A percentile compares a stretch with the other conserved stretches of the same genome.
Evolutionary conservation across 1,284 basidiomycete species (phyloP).

Genomic region (Megacollybia platyphylla): DNA sequence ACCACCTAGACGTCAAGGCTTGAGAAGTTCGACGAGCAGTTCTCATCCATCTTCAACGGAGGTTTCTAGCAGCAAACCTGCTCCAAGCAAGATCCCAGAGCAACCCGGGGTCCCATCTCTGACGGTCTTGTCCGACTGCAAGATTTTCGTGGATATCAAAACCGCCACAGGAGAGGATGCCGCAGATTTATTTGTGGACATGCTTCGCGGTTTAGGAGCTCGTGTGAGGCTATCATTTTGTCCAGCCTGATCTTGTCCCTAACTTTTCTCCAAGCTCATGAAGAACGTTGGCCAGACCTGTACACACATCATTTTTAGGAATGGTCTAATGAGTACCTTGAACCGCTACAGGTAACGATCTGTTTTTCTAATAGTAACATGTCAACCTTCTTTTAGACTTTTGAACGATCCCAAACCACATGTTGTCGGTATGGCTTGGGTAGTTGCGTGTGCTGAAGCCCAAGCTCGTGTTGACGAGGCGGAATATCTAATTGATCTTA

Average conservation of each 20-base stretch:
- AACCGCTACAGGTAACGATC: conserved; percentile 52
- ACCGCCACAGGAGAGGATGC: conserved; percentile 83
- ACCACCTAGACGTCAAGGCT: conserved; percentile 22
- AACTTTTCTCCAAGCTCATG: conserved; percentile 30
- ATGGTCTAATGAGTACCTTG: conserved; percentile 69
- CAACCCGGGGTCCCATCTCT: conserved; percentile 15
- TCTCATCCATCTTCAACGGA: conserved; percentile 17
- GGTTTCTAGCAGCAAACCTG: background rate
- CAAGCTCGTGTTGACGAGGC: conserved; percentile 53
- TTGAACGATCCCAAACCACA: conserved; percentile 58
- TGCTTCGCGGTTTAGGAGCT: conserved; percentile 74
- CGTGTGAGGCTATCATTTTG: conserved; percentile 42
- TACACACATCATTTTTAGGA: conserved; percentile 88
- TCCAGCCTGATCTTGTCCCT: background rate
- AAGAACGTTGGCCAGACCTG: conserved; percentile 60
- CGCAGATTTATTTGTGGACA: conserved; percentile 73
- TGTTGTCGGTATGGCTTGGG: conserved; percentile 87
- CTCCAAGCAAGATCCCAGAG: background rate
- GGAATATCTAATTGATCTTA: conserved; percentile 57
- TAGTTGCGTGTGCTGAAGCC: conserved; percentile 75
- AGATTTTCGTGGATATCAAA: conserved; percentile 82
- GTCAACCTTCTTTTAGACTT: conserved; percentile 15
- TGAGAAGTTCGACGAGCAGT: conserved; percentile 29
- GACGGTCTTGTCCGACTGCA: conserved; percentile 60
- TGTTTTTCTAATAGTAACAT: background rate